Conservation (phyloP, 345 rosid species). For the Citrus sinensis region DNA sequence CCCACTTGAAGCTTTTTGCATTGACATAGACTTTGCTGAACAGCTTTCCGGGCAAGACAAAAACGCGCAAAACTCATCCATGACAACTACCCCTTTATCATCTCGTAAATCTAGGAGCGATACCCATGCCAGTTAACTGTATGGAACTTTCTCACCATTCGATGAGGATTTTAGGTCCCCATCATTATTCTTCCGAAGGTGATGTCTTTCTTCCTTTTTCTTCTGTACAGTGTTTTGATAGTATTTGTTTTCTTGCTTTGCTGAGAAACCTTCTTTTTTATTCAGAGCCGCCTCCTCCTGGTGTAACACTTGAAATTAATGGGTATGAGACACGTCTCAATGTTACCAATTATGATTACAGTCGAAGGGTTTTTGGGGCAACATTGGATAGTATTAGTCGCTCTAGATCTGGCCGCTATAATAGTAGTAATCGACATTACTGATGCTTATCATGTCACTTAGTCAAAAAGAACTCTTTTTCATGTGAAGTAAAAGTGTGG, state of each 20-base stretch:
- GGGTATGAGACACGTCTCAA: constrained; percentile 46
- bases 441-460: constrained; percentile 15
- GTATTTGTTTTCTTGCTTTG: constrained; percentile 5
- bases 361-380: constrained; percentile 62
- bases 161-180: constrained; percentile 29
- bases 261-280: constrained; percentile 21
- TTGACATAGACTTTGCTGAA: constrained; percentile 6
- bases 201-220: constrained; percentile 1
- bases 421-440: constrained; percentile 33
- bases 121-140: constrained; percentile 21
- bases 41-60: constrained; percentile 94
- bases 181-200: constrained; percentile 33
- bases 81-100: constrained; percentile 13
- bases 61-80: constrained; percentile 27
- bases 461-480: not conserved
- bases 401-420: constrained; percentile 54
- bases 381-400: constrained; percentile 49
- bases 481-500: not conserved
- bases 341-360: constrained; percentile 49
- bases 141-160: constrained; percentile 36
- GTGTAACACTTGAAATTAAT: constrained; percentile 44
- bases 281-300: constrained; percentile 55
- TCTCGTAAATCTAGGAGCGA: constrained; percentile 40
- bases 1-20: not conserved
- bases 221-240: not conserved